A percentile compares a stretch with the other conserved stretches of the same genome.
Conservation (phyloP, 352 stramenopile genomes). For the Globisporangium alternatum region DNA sequence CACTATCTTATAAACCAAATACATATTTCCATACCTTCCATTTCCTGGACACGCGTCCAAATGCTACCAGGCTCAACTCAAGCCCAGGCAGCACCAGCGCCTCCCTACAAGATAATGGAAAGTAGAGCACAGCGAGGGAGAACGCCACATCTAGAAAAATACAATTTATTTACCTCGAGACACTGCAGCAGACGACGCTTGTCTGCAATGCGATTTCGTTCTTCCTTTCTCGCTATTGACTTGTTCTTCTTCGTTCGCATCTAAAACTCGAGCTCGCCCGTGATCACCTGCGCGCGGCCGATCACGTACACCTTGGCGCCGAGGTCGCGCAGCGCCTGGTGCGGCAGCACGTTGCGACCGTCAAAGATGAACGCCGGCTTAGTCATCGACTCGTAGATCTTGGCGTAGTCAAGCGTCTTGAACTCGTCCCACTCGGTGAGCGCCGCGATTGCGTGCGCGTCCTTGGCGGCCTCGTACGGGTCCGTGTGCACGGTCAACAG, state of each 20-base stretch:
- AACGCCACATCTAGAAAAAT: background rate
- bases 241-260: background rate
- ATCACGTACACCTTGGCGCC: conserved; percentile 99
- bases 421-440: conserved; percentile 99
- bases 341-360: conserved; percentile 96
- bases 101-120: background rate
- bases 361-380: conserved; percentile 99
- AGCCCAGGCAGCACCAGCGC: too few relatives aligned
- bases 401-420: conserved; percentile 96
- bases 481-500: conserved; percentile 73
- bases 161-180: background rate
- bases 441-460: conserved; percentile 92
- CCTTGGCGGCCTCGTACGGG: conserved; percentile 91
- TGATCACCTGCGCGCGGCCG: conserved; percentile 78
- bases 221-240: too few relatives aligned
- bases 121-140: background rate
- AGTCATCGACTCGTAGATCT: conserved; percentile 95
- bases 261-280: conserved; percentile 64
- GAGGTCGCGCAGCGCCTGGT: conserved; percentile 91
- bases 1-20: background rate
- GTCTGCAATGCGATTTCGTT: too few relatives aligned
- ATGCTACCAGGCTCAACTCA: too few relatives aligned
- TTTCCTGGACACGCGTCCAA: background rate
- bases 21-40: background rate
- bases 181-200: background rate